A percentile compares a stretch with the other conserved stretches of the same genome.
phyloP scores from a whole-genome alignment of 129 eudicot species.

The Scalesia atractyloides region DNA sequence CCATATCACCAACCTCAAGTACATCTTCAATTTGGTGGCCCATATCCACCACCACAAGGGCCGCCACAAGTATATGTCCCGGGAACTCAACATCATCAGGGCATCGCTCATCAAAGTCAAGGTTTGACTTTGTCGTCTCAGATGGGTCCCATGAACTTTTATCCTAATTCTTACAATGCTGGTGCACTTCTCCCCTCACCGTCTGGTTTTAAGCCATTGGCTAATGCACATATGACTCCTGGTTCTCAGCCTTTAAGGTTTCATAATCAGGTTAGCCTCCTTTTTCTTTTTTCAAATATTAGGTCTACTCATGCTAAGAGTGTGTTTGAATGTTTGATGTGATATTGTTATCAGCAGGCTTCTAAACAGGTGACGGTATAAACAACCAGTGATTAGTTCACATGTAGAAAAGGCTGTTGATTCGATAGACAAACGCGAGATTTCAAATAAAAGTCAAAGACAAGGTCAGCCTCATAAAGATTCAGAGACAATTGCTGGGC shows the following conservation, averaged over 20 bases:
- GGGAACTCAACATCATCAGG: constrained; percentile 68
- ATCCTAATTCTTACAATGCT: constrained; percentile 44
- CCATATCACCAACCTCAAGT: constrained; percentile 60
- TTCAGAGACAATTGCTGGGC: constrained; percentile 19
- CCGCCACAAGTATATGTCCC: constrained; percentile 59
- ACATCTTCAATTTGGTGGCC: constrained; percentile 60
- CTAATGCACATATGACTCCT: constrained; percentile 43
- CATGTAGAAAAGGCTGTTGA: constrained; percentile 53
- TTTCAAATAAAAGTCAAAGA: constrained; percentile 29
- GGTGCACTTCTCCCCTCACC: constrained; percentile 31
- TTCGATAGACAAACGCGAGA: constrained; percentile 34
- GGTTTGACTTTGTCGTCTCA: constrained; percentile 54
- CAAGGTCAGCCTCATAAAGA: constrained; percentile 44
- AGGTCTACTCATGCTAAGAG: constrained; percentile 11
- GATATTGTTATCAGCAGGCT: constrained; percentile 26
- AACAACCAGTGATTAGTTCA: constrained; percentile 46
- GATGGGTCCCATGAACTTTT: constrained; percentile 52
- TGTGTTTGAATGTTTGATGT: constrained; percentile 15
- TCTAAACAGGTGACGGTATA: constrained; percentile 59
- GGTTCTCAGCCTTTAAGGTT: constrained; percentile 56
- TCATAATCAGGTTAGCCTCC: constrained; percentile 49
- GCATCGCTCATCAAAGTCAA: constrained; percentile 73
- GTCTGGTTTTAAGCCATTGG: constrained; percentile 46
- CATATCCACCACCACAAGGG: constrained; percentile 56
- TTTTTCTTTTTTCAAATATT: neutral